Evolutionary conservation across 1,284 basidiomycete genomes (phyloP), one percentile per base, ranked within the genome.

Genomic region (Naganishia cerealis): DNA sequence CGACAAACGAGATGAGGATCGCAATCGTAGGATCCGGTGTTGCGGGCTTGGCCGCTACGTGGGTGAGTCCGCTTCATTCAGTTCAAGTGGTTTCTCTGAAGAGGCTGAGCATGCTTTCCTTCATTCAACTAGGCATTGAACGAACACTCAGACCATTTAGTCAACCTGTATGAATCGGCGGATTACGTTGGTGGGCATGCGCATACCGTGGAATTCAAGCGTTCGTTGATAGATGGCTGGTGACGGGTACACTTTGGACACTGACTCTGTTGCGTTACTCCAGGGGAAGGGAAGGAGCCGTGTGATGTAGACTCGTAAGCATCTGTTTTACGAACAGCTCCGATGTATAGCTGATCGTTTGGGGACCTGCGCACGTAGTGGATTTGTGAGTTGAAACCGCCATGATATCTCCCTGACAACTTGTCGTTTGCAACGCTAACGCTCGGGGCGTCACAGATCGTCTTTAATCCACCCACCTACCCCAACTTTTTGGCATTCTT

Each of bases 401-500:
- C 21, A 3, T 24, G 46, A 24, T 24, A 24, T 13, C 46, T 50
- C 9, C 46, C 21, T 50, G 46, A 18, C 7, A 33, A 24, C 33
- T 38, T 21, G 42, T 52, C 29, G 9, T 24, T 16, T 36, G 7
- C 9, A 9, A n/a, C 21, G 15, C n/a, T 50, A 13, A 50, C 7
- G 9, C 54, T 38, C 13, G 24, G 43, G 24, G 43, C 46, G 16
- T 24, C 24, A 18, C 42, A 39, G 52, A 87, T 90, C 72, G 90
- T 91, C 16, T 87, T 89, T 79, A 91, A 92, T 75, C 87, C 88
- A 0, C 83, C 83, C 50, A 90, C 89, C 0, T 91, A 91, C 73
- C 91, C 90, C 13, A 92, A 92, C 78, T 90, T 92, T 73, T 82
- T 90, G 50, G 85, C 85, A 40, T 91, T 91, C 76, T 82, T 91